Conservation (phyloP, 2,329 filamentous ascomycete species). For the Talaromyces sp. region DNA sequence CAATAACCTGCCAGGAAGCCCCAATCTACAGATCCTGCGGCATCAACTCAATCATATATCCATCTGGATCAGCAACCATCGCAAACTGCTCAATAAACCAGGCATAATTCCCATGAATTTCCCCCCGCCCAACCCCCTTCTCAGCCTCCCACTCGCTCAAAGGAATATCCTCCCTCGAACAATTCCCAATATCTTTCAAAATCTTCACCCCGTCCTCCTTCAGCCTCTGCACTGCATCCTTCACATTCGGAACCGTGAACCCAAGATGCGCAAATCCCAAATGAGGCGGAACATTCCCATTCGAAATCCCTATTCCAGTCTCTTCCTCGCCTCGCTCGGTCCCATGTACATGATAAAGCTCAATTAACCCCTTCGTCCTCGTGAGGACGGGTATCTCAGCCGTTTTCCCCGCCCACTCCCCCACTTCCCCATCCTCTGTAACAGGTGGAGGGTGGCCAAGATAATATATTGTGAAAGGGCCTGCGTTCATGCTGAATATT, state of each 20-base stretch:
- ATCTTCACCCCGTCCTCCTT: constrained; percentile 32
- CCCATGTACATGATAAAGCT: constrained; percentile 43
- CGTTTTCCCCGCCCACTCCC: constrained; percentile 31
- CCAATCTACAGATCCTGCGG: constrained; percentile 28
- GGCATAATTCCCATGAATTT: constrained; percentile 39
- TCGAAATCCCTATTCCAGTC: constrained; percentile 23
- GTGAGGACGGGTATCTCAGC: constrained; percentile 30
- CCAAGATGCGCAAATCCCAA: constrained; percentile 44
- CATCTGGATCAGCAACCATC: constrained; percentile 44
- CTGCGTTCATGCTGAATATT: constrained; percentile 43
- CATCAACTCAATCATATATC: constrained; percentile 38
- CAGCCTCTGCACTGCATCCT: constrained; percentile 33
- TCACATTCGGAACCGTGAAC: constrained; percentile 43
- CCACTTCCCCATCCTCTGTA: constrained; percentile 27
- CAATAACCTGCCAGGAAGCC: neutral
- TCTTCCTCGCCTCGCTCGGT: constrained; percentile 26
- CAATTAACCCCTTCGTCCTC: constrained; percentile 38
- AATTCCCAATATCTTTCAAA: constrained; percentile 39
- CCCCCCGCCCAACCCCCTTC: constrained; percentile 34
- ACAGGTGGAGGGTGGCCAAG: constrained; percentile 40
- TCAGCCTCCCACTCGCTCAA: constrained; percentile 39
- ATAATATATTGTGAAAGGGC: constrained; percentile 46
- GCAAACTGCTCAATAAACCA: constrained; percentile 40
- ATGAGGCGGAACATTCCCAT: constrained; percentile 37
- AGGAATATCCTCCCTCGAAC: constrained; percentile 31